Base-by-base conservation (phyloP, 2,329 filamentous ascomycete species). In the Fusarium xyrophilum region DNA sequence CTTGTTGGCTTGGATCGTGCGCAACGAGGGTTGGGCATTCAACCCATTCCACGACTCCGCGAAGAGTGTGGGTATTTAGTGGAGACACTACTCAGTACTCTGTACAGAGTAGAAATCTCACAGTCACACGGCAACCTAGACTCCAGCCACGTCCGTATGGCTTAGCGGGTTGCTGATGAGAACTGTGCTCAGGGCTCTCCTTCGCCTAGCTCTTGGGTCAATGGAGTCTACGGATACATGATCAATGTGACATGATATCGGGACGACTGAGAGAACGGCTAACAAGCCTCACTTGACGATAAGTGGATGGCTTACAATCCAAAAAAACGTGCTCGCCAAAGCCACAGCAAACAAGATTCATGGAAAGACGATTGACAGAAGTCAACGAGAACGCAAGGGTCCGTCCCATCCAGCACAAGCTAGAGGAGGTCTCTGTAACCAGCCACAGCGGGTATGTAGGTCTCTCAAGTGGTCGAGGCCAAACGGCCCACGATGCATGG, bases 371-470 rank as follows among this genome's bases (percentile, higher is more conserved):
- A 25, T 59, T 32, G n/a, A 59, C 33, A 56, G 33, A 40, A 60
- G 47, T 33, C 38, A 30, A 55, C 21, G 35, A 62, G 38, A 56
- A 61, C 58, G 57, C 63, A 68, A 65, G 67, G 68, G 61, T 60
- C 62, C 59, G 61, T 56, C 55, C 62, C 59, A 60, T 56, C 52
- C 52, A 56, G 63, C 48, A 57, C 44, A 46, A 32, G 58, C 36
- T 60, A 47, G 46, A 57, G 54, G 54, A 56, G 71, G 69, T 63
- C 63, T 73, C 60, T 46, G 32, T 60, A 43, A 60, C 60, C 62
- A 63, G 62, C 40, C 71, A 68, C 60, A 73, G 73, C 70, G 70
- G 71, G 73, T 73, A 75, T 72, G 73, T 72, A 70, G 68, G 69
- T 73, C 68, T 73, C 70, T 71, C 61, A 62, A 75, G 67, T 72